These are phyloP conservation scores for Triticum dicoccoides DNA, from an alignment of 176 grass and related monocot genomes.

Conservation along the genomic window DNA sequence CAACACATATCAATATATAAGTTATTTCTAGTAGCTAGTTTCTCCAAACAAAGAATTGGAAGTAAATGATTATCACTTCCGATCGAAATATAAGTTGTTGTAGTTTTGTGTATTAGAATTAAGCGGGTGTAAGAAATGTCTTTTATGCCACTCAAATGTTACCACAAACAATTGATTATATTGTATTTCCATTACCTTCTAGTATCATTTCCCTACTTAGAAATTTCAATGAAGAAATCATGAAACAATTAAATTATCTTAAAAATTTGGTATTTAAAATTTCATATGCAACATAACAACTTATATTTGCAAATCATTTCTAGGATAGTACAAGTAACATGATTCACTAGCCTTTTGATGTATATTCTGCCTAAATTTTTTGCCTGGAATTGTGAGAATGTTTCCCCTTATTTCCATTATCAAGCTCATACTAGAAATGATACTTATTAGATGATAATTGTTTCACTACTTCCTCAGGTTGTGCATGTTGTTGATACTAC, in stretches of 20 bases:
- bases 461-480: slow-evolving; percentile 54
- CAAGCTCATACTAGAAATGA: background rate
- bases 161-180: background rate
- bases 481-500: slow-evolving; percentile 90
- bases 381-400: too few species aligned
- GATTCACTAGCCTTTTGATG: too few species aligned
- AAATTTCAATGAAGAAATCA: background rate
- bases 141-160: background rate
- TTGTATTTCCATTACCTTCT: background rate
- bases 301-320: too few species aligned
- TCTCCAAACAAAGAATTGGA: background rate
- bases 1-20: background rate
- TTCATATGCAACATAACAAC: too few species aligned
- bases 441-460: background rate
- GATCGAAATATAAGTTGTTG: background rate
- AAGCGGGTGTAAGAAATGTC: background rate
- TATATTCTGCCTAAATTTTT: too few species aligned
- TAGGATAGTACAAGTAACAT: too few species aligned
- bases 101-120: background rate
- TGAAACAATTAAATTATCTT: background rate
- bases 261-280: background rate
- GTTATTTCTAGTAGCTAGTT: too few species aligned
- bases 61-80: background rate
- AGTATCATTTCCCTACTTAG: background rate
- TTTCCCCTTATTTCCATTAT: background rate